Evolutionary conservation across 2,329 filamentous ascomycete species (phyloP), one percentile per base, ranked within the genome.

Genomic region (Paraphaeosphaeria sporulosa): DNA sequence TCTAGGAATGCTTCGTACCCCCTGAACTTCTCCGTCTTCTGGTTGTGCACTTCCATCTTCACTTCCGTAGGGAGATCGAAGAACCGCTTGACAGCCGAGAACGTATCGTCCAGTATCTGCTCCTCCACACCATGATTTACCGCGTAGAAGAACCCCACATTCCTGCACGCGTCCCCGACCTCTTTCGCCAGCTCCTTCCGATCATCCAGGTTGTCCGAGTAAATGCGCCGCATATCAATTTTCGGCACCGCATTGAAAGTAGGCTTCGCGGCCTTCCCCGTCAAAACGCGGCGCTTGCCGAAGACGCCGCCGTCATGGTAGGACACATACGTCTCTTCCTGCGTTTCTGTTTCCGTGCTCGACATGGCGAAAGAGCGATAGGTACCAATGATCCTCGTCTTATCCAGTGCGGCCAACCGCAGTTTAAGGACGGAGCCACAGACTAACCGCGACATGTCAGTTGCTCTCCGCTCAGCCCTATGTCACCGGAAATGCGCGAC

Each of bases 11-110:
- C 73, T 62, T 78, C 74, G 42, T 76, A 52, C 10, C 76, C 76
- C 46, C 72, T 67, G 42, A 77, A 75, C 44, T 71, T 74, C 4
- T 71, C 59, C 2, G 69, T 76, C 61, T 76, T 77, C 43, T 76
- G 70, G 8, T 76, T 73, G 40, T 76, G 74, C 4, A 68, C 68
- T 42, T 76, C 71, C 76, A 78, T 78, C 59, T 78, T 78, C 27
- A 72, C 59, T 8, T 76, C 70, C 7, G 54, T 65, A 2, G 68
- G 67, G 10, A 77, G 60, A 5, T 64, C 65, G 59, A 78, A 78
- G 65, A 72, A 78, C 17, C 62, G 61, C 55, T 68, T 66, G 34
- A 74, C 61, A 4, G 71, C 70, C 0, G 67, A 61, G 25, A 76
- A 75, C 0, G 74, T 77, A 7, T 69, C 66, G 8, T 70, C 63